phyloP scores from a whole-genome alignment of 2,329 filamentous ascomycete genomes.

The Trichoderma gracile region DNA sequence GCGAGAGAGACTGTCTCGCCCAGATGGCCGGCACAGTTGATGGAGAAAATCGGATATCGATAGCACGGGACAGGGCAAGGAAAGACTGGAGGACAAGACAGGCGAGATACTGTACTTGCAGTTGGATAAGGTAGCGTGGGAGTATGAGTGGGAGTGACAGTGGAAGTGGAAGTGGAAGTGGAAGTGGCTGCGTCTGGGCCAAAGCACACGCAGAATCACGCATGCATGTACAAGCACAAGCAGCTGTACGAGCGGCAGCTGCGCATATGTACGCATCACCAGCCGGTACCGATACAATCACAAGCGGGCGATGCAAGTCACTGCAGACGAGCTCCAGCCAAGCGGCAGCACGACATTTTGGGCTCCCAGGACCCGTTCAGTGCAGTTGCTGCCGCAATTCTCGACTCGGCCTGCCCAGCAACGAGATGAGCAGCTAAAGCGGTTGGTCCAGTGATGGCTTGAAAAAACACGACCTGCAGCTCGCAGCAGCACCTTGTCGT shows the following conservation, averaged over 20 bases:
- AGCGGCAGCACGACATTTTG: conserved; percentile 1
- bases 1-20: conserved; percentile 5
- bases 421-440: not conserved
- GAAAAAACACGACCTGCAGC: not conserved
- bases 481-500: not conserved
- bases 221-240: conserved; percentile 16
- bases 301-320: not conserved
- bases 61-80: not conserved
- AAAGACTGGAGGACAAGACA: not conserved
- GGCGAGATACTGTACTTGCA: not conserved
- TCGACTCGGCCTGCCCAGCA: not conserved
- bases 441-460: not conserved
- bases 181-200: conserved; percentile 7
- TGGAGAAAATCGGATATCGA: not conserved
- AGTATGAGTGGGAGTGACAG: not conserved
- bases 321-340: not conserved
- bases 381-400: not conserved
- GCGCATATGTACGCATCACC: not conserved
- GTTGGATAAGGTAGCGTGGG: no score
- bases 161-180: not conserved
- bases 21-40: not conserved
- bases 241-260: not conserved
- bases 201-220: not conserved
- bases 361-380: not conserved
- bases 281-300: not conserved